Conservation (phyloP, 2,329 filamentous ascomycete genomes). For the Orbilia blumenaviensis region DNA sequence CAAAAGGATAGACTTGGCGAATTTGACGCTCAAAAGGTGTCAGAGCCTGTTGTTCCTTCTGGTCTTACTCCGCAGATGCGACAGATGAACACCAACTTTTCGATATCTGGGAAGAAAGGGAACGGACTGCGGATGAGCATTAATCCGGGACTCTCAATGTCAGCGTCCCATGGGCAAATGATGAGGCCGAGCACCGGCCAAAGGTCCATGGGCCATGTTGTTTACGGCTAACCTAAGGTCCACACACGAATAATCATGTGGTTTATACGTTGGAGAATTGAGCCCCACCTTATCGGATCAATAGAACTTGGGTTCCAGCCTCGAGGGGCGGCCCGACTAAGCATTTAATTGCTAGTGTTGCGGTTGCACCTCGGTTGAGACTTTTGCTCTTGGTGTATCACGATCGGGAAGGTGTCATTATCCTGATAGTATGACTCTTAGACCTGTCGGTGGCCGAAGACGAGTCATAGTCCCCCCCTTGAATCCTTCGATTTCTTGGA, state of each 20-base stretch:
- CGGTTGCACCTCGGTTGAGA: not conserved
- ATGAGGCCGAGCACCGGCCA: constrained; percentile 39
- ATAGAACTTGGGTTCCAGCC: not conserved
- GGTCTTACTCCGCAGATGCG: constrained; percentile 49
- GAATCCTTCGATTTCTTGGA: not conserved
- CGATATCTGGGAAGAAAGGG: constrained; percentile 48
- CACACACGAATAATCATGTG: not conserved
- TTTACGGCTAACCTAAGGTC: constrained; percentile 26
- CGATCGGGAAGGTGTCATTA: not conserved
- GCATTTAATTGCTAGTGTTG: constrained; percentile 11
- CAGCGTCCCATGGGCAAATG: constrained; percentile 32
- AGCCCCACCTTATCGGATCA: not conserved
- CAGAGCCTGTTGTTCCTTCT: constrained; percentile 33
- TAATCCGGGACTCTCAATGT: constrained; percentile 30
- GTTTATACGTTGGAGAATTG: not conserved
- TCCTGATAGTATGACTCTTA: not conserved
- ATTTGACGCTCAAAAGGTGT: constrained; percentile 31
- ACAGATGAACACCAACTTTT: constrained; percentile 49
- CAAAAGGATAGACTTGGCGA: constrained; percentile 44
- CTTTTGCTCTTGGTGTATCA: not conserved
- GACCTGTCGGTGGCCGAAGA: not conserved
- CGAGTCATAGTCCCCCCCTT: not conserved
- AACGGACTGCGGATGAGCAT: constrained; percentile 45
- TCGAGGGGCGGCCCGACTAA: not conserved
- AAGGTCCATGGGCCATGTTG: constrained; percentile 45